Conservation (phyloP, 1,284 basidiomycete genomes). For the Ganoderma multipileum region DNA sequence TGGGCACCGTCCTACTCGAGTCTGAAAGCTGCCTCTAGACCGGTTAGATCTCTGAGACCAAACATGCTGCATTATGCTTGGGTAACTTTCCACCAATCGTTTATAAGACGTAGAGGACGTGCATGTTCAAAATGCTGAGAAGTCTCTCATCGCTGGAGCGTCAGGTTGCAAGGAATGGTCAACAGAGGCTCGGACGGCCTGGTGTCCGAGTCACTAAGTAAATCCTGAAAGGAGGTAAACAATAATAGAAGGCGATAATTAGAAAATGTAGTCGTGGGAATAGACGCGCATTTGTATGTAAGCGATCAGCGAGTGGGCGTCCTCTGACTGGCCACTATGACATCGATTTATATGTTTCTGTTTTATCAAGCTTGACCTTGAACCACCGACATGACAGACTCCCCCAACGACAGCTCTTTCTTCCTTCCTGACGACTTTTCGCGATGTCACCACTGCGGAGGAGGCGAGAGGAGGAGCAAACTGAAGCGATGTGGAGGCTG, state of each 20-base stretch:
- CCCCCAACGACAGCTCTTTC: background rate
- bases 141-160: no score
- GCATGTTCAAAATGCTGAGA: no score
- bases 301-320: background rate
- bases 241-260: background rate
- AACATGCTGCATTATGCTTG: no score
- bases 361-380: background rate
- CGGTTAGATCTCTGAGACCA: no score
- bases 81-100: no score
- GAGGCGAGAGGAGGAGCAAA: constrained; percentile 1
- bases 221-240: no score
- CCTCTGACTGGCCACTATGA: background rate
- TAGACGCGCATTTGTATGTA: background rate
- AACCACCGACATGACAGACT: background rate
- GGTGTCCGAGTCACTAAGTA: no score
- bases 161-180: no score
- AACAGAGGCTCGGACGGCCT: no score
- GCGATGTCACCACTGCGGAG: constrained; percentile 14
- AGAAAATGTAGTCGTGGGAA: background rate
- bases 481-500: constrained; percentile 14
- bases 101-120: no score
- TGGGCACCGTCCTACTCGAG: no score
- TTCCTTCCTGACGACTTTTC: constrained; percentile 6
- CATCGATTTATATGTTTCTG: background rate
- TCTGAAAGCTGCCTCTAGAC: no score